Evolutionary conservation across 2,329 filamentous ascomycete genomes (phyloP).

Genomic region (Penicillium sp.): DNA sequence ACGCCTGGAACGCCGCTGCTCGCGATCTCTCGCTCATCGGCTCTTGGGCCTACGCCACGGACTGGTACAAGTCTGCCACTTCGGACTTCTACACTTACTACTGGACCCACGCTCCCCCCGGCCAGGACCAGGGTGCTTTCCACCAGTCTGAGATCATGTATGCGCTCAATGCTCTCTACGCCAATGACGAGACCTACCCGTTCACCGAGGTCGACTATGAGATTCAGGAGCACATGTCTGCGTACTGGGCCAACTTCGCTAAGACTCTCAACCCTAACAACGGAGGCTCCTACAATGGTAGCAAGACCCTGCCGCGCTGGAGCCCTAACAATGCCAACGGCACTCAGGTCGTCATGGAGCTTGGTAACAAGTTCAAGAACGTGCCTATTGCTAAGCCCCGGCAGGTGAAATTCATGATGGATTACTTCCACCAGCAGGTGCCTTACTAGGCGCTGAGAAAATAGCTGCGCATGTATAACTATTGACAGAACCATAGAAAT

Average conservation of each 20-base stretch:
- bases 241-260: constrained; percentile 40
- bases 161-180: constrained; percentile 40
- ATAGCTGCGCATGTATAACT: neutral
- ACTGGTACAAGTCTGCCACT: constrained; percentile 29
- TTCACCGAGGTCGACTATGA: constrained; percentile 29
- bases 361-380: constrained; percentile 21
- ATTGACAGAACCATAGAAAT: no score
- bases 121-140: constrained; percentile 38
- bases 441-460: constrained; percentile 9
- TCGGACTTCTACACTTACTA: constrained; percentile 38
- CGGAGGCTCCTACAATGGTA: constrained; percentile 22
- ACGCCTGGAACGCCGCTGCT: constrained; percentile 29
- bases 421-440: constrained; percentile 23
- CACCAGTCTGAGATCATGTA: constrained; percentile 45
- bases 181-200: constrained; percentile 29
- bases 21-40: constrained; percentile 27
- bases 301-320: constrained; percentile 20
- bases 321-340: constrained; percentile 22
- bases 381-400: constrained; percentile 22
- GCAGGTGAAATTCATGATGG: constrained; percentile 25
- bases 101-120: constrained; percentile 41
- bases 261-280: constrained; percentile 34
- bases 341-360: constrained; percentile 24
- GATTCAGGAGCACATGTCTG: constrained; percentile 32
- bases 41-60: constrained; percentile 32